Conservation (phyloP, 1,284 basidiomycete genomes). For the Ceratobasidium sp. region DNA sequence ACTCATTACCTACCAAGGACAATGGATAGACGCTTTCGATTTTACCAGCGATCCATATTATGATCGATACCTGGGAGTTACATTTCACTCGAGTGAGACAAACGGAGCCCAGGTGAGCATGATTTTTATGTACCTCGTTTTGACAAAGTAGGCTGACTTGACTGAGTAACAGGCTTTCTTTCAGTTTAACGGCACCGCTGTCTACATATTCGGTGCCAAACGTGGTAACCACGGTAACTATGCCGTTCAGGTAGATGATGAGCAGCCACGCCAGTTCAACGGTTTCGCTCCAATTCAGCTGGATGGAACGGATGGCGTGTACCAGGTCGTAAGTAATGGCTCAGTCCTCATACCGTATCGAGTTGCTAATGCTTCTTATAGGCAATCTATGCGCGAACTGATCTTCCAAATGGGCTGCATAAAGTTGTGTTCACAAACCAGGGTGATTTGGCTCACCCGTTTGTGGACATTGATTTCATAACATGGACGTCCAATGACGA, state of each 20-base stretch:
- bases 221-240: slow-evolving; percentile 25
- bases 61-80: background rate
- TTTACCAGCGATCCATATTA: background rate
- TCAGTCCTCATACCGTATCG: too few relatives aligned
- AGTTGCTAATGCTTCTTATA: background rate
- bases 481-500: slow-evolving; percentile 35
- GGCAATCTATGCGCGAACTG: slow-evolving; percentile 5
- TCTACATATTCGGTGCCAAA: slow-evolving; percentile 42
- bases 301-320: slow-evolving; percentile 28
- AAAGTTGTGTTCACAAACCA: slow-evolving; percentile 18
- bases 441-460: background rate
- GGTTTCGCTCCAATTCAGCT: slow-evolving; percentile 28
- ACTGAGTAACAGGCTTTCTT: background rate
- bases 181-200: slow-evolving; percentile 29
- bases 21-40: slow-evolving; percentile 18
- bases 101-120: slow-evolving; percentile 20
- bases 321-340: slow-evolving; percentile 20
- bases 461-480: slow-evolving; percentile 34
- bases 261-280: slow-evolving; percentile 17
- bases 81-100: slow-evolving; percentile 23
- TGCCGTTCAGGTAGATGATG: slow-evolving; percentile 14
- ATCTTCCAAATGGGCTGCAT: slow-evolving; percentile 21
- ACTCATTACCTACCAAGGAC: slow-evolving; percentile 26
- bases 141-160: background rate
- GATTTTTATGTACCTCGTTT: background rate